These are phyloP conservation scores for Tolypocladium nubicola DNA, from an alignment of 2,329 filamentous ascomycete genomes.

Conservation along the genomic window DNA sequence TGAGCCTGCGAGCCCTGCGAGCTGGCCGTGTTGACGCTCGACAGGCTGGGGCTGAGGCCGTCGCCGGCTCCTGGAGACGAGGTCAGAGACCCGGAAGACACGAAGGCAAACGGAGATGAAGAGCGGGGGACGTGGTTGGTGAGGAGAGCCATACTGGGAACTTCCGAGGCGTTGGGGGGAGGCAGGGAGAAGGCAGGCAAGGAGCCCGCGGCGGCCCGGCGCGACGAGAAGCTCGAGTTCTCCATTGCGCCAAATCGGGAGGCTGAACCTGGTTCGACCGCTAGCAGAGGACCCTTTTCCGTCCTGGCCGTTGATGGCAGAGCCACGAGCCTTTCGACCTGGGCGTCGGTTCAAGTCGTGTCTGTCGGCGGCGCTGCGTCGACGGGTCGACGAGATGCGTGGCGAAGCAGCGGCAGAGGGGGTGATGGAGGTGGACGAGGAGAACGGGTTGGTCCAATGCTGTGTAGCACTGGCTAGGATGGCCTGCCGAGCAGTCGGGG, in stretches of 20 bases:
- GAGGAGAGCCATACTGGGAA: constrained; percentile 21
- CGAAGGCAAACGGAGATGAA: constrained; percentile 14
- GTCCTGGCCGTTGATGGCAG: neutral
- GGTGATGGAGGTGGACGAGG: neutral
- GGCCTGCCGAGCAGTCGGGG: neutral
- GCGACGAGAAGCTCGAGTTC: constrained; percentile 20
- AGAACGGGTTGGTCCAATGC: neutral
- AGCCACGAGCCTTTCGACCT: neutral
- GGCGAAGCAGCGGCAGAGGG: neutral
- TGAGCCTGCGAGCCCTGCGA: constrained; percentile 47
- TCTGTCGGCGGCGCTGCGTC: neutral
- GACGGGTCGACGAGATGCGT: neutral
- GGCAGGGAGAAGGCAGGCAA: constrained; percentile 25
- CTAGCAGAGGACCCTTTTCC: neutral
- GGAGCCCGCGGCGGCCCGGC: constrained; percentile 21
- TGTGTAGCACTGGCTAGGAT: constrained; percentile 3
- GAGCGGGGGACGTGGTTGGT: constrained; percentile 13
- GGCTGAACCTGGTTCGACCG: neutral
- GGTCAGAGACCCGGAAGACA: constrained; percentile 21
- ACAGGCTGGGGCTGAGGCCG: constrained; percentile 50
- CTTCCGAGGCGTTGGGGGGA: constrained; percentile 20
- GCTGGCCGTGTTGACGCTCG: constrained; percentile 49
- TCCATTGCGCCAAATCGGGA: constrained; percentile 13
- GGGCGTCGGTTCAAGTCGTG: neutral
- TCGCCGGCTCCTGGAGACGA: constrained; percentile 42